phyloP scores from a whole-genome alignment of 2,329 filamentous ascomycete species.

The Hawksworthiomyces lignivorus region DNA sequence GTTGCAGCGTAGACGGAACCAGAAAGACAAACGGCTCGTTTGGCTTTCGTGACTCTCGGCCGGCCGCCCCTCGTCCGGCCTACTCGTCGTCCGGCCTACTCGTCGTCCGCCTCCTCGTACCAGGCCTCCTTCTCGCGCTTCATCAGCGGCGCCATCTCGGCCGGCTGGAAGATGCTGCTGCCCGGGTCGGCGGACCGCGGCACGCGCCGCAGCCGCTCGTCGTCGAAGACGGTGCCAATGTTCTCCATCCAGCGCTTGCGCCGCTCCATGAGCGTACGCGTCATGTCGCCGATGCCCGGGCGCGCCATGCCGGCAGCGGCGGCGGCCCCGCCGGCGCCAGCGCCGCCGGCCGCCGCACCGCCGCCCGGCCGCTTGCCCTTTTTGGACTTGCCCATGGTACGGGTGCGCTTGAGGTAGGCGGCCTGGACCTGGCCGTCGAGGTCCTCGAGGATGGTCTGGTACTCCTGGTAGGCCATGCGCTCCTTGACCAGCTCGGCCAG shows the following conservation, averaged over 20 bases:
- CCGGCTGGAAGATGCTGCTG: constrained; percentile 65
- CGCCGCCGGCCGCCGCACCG: constrained; percentile 53
- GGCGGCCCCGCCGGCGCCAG: constrained; percentile 35
- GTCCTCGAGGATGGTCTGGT: constrained; percentile 92
- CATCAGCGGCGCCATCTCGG: constrained; percentile 64
- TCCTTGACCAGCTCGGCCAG: constrained; percentile 83
- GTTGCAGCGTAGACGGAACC: too few relatives aligned
- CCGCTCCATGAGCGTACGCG: constrained; percentile 86
- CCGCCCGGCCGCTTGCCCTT: constrained; percentile 54
- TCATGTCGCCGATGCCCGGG: constrained; percentile 84
- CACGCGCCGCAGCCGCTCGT: constrained; percentile 66
- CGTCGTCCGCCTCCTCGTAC: constrained; percentile 72
- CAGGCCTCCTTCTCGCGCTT: constrained; percentile 72
- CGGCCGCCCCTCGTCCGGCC: too few relatives aligned
- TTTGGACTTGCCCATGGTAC: constrained; percentile 92
- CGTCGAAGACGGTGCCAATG: constrained; percentile 85
- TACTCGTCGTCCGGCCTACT: constrained; percentile 15
- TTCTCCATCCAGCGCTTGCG: constrained; percentile 82
- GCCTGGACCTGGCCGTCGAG: constrained; percentile 91
- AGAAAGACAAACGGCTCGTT: not conserved
- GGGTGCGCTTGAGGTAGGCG: constrained; percentile 90
- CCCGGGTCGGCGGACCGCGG: constrained; percentile 57
- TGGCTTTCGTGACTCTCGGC: too few relatives aligned
- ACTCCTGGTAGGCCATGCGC: constrained; percentile 93
- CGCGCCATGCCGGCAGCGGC: constrained; percentile 51